Conservation (phyloP, 441 rosid species). For the Jatropha podagrica region DNA sequence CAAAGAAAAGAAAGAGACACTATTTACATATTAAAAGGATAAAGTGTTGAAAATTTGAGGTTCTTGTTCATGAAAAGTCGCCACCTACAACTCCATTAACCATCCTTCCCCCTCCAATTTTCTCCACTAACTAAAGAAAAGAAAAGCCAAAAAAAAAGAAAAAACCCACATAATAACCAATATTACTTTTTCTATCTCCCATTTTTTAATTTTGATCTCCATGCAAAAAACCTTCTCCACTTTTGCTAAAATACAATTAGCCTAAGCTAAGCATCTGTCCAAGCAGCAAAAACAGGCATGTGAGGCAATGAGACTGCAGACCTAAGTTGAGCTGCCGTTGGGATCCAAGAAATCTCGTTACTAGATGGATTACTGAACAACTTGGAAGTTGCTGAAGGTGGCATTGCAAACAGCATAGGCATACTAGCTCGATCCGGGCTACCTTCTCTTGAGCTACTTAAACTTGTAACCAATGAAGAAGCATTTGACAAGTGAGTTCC, state of each 20-base stretch:
- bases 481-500: constrained; percentile 54
- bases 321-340: constrained; percentile 55
- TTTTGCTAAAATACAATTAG: constrained; percentile 2
- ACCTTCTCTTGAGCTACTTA: constrained; percentile 61
- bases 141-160: not conserved
- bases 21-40: constrained; percentile 10
- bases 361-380: constrained; percentile 38
- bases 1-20: constrained; percentile 7
- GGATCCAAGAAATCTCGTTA: constrained; percentile 56
- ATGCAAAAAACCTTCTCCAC: constrained; percentile 32
- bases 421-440: constrained; percentile 61
- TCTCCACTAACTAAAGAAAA: constrained; percentile 28
- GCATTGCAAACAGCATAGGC: constrained; percentile 51
- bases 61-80: constrained; percentile 36
- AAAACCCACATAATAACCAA: constrained; percentile 24
- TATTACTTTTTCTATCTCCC: constrained; percentile 21
- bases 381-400: constrained; percentile 53
- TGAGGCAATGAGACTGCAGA: constrained; percentile 60
- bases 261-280: constrained; percentile 71
- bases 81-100: constrained; percentile 35
- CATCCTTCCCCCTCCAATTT: constrained; percentile 10
- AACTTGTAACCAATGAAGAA: constrained; percentile 60
- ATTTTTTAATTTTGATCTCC: constrained; percentile 22
- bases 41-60: constrained; percentile 39
- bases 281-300: constrained; percentile 87